Evolutionary conservation across 208 protist genomes (phyloP).

Genomic region (Tetramitus jugosus): DNA sequence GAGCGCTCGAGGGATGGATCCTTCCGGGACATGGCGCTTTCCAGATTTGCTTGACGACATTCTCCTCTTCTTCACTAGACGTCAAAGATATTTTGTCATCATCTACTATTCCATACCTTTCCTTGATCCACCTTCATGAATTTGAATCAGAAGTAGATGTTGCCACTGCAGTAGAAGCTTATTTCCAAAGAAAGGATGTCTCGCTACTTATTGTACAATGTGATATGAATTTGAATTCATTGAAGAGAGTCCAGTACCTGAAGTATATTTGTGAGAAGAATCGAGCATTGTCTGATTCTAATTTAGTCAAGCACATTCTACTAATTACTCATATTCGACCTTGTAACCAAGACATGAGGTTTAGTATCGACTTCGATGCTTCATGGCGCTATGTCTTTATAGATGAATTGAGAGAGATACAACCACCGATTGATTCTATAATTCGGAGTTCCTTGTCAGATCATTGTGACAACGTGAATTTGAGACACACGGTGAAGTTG

Average conservation of each 20-base stretch:
- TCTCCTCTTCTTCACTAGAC: neutral
- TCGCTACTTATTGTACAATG: neutral
- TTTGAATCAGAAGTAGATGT: conserved; percentile 1
- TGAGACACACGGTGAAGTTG: neutral
- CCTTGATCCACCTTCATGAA: neutral
- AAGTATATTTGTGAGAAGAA: conserved; percentile 9
- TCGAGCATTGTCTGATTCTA: too few relatives aligned
- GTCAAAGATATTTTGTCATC: neutral
- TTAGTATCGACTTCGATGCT: neutral
- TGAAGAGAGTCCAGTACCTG: neutral
- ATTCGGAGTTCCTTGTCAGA: neutral
- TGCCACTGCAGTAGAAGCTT: neutral
- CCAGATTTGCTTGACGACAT: neutral
- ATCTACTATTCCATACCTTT: neutral
- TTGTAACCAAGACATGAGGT: neutral
- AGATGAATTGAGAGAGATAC: neutral
- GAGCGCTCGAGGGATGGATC: too few relatives aligned
- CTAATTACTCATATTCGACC: neutral
- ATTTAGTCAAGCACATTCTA: neutral
- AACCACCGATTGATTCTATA: neutral
- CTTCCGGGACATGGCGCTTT: neutral
- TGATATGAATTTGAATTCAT: neutral
- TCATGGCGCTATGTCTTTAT: conserved; percentile 7
- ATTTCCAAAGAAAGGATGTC: neutral
- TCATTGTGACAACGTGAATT: neutral